phyloP scores from a whole-genome alignment of 2,329 filamentous ascomycete genomes.

The Bipolaris gigantea region DNA sequence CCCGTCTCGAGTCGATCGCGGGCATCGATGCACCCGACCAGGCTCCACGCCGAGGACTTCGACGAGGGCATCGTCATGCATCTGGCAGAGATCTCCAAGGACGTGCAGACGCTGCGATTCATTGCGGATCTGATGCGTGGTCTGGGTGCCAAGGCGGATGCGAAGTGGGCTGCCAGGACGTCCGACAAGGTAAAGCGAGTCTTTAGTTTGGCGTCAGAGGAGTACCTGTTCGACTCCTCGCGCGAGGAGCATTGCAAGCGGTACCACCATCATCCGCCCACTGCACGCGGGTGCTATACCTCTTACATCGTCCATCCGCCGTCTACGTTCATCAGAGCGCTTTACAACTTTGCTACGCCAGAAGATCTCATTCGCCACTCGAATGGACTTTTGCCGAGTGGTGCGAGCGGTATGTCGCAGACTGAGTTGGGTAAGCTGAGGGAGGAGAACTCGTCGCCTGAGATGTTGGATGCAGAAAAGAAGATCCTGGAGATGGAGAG shows the following conservation, averaged over 20 bases:
- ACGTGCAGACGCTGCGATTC: not conserved
- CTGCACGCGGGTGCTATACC: not conserved
- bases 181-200: not conserved
- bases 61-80: not conserved
- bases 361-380: not conserved
- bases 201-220: not conserved
- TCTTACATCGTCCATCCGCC: not conserved
- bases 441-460: not conserved
- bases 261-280: constrained; percentile 1
- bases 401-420: not conserved
- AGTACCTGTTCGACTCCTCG: not conserved
- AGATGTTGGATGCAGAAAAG: constrained; percentile 10
- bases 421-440: not conserved
- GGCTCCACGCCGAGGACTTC: not conserved
- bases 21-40: not conserved
- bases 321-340: not conserved
- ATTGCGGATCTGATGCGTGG: not conserved
- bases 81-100: not conserved
- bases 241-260: not conserved
- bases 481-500: constrained; percentile 7
- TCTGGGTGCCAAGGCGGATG: not conserved
- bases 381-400: not conserved
- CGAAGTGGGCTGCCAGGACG: not conserved
- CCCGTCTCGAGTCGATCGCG: not conserved
- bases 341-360: not conserved